Base-by-base conservation (phyloP, 768 basidiomycete genomes). In the Kwoniella dejecticola region DNA sequence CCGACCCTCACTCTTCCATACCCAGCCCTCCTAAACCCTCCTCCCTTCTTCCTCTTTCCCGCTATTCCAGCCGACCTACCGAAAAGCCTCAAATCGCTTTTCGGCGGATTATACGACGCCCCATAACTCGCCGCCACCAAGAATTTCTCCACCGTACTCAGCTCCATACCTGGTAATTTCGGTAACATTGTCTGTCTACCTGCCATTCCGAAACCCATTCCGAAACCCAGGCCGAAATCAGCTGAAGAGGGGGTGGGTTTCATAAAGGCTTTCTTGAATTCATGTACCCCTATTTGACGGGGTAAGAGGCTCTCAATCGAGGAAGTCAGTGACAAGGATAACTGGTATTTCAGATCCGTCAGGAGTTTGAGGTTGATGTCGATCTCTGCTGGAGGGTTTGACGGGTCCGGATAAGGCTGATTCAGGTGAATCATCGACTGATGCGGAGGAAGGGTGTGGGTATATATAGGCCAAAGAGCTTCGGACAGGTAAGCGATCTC, bases 61-160 rank as follows among this genome's bases (percentile, higher is more conserved):
- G 81, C 70, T 83, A 84, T 60, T 84, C 85, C 74, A 26, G 84
- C 60, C 0, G 86, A 88, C 13, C 91, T 77, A 3, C 89, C 88
- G 77, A 96, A 91, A 84, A 95, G 87, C 36, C 89, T 82, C 64
- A 90, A 33, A 77, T 94, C 92, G 8, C 86, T 87, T 70, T 86
- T 88, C 0, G 86, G 77, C 1, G 92, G 91, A 70, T 95, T 96
- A 41, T 87, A 88, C 41, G 90, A 90, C 4, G 91, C 90, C 40
- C 92, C 79, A 71, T 87, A 95, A 1, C 87, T 84, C 0, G 89
- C 88, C 3, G 92, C 76, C 4, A 93, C 79, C 23, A 92, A 82
- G 68, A 86, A 91, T 70, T 88, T 88, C 21, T 86, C 85, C 10
- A 65, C 61, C 2, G 68, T 15, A 23, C 69, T 65, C 12, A 79